Percentiles rank a stretch among this genome's conserved stretches.
Conservation (phyloP, 176 grass and related monocot species). For the Thalia dealbata region DNA sequence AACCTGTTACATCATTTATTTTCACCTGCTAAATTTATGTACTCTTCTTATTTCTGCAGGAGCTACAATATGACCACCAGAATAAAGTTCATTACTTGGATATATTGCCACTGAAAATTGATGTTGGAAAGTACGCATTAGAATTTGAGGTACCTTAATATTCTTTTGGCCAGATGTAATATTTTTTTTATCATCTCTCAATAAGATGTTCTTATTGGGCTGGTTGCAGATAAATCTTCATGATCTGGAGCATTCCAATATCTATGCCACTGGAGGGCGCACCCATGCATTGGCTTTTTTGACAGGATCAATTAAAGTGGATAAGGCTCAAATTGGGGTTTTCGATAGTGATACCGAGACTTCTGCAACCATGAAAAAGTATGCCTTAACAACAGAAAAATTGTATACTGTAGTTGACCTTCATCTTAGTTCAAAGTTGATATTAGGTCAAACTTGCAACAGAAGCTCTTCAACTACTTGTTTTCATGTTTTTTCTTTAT, state of each 20-base stretch:
- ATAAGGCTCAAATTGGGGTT: conserved; percentile 76
- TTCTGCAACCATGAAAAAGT: conserved; percentile 70
- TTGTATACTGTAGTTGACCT: background rate
- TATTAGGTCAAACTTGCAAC: background rate
- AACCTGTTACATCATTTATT: conserved; percentile 4
- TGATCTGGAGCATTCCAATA: conserved; percentile 43
- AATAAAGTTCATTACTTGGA: conserved; percentile 87
- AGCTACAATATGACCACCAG: conserved; percentile 61
- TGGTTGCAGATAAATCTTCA: conserved; percentile 55
- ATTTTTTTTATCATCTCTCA: conserved; percentile 9
- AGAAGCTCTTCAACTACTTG: background rate
- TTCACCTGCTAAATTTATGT: conserved; percentile 6
- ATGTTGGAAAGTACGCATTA: conserved; percentile 79
- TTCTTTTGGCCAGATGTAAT: conserved; percentile 5
- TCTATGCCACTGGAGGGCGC: conserved; percentile 65
- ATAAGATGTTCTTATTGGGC: conserved; percentile 11
- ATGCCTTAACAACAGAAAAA: conserved; percentile 7
- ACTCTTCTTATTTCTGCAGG: conserved; percentile 41
- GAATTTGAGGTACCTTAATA: conserved; percentile 70
- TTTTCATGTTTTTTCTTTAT: conserved; percentile 9
- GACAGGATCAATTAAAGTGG: conserved; percentile 66
- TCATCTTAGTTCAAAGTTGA: background rate
- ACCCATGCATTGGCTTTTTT: conserved; percentile 38
- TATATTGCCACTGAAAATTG: conserved; percentile 64
- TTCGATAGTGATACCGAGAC: conserved; percentile 56